phyloP scores from a whole-genome alignment of 2,329 filamentous ascomycete genomes.

The Scorias spongiosa region DNA sequence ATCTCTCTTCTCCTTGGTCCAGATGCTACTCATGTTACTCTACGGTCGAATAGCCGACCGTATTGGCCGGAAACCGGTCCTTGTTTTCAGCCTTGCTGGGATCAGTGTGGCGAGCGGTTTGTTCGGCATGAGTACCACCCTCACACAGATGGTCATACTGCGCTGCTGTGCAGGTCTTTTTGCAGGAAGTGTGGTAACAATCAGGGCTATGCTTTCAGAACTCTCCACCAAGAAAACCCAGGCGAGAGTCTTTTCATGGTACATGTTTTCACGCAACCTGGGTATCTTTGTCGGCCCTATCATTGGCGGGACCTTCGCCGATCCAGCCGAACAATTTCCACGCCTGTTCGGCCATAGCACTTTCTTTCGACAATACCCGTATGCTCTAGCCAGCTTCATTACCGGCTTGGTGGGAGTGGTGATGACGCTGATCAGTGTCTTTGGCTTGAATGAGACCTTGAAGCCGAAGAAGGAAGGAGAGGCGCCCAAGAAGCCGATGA shows the following conservation, averaged over 20 bases:
- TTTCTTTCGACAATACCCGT: slow-evolving; percentile 51
- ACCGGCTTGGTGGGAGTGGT: slow-evolving; percentile 39
- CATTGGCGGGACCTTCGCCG: slow-evolving; percentile 48
- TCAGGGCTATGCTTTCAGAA: slow-evolving; percentile 65
- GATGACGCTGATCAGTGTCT: slow-evolving; percentile 34
- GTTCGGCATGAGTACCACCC: slow-evolving; percentile 51
- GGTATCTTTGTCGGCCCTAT: slow-evolving; percentile 60
- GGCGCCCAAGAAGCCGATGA: slow-evolving; percentile 19
- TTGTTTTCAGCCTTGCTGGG: slow-evolving; percentile 52
- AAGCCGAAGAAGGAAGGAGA: slow-evolving; percentile 4
- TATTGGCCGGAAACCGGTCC: slow-evolving; percentile 55
- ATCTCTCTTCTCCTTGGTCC: slow-evolving; percentile 55
- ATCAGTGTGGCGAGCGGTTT: slow-evolving; percentile 44
- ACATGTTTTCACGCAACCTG: slow-evolving; percentile 59
- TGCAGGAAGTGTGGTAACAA: slow-evolving; percentile 56
- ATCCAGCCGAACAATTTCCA: slow-evolving; percentile 51
- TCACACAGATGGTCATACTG: slow-evolving; percentile 63
- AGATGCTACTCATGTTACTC: slow-evolving; percentile 62
- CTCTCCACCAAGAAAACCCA: slow-evolving; percentile 55
- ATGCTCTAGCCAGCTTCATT: slow-evolving; percentile 48
- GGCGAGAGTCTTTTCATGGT: slow-evolving; percentile 59
- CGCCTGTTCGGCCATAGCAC: slow-evolving; percentile 36
- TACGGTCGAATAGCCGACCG: slow-evolving; percentile 58
- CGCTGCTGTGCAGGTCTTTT: slow-evolving; percentile 60
- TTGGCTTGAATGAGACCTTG: slow-evolving; percentile 41